Evolutionary conservation across 441 rosid species (phyloP).

Genomic region (Populus hybrid): DNA sequence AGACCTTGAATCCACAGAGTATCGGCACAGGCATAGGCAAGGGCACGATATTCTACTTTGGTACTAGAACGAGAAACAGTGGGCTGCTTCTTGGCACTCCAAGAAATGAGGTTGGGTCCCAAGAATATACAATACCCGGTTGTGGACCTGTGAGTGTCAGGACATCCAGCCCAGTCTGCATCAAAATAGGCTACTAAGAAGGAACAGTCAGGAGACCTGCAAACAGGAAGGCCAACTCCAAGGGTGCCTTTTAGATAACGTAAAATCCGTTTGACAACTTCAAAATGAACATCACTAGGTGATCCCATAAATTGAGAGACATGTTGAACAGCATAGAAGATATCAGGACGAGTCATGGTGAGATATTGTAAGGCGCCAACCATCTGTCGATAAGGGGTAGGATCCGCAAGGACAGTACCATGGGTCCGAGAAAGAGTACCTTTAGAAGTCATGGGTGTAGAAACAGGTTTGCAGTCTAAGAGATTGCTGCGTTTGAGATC

Average conservation of each 20-base stretch:
- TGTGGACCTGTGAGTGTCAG: too few relatives aligned
- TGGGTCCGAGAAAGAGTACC: background rate
- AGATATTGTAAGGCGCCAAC: constrained; percentile 5
- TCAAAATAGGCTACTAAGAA: too few relatives aligned
- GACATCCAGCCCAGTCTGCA: too few relatives aligned
- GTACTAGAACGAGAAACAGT: too few relatives aligned
- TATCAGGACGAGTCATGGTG: background rate
- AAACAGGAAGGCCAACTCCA: too few relatives aligned
- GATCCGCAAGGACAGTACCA: background rate
- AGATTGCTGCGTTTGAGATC: background rate
- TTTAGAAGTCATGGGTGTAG: background rate
- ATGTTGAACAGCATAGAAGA: background rate
- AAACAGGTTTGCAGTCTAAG: background rate
- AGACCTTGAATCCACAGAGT: too few relatives aligned
- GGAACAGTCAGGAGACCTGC: too few relatives aligned
- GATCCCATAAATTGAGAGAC: background rate
- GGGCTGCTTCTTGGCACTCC: too few relatives aligned
- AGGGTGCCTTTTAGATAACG: background rate
- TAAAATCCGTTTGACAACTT: background rate
- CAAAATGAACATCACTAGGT: background rate
- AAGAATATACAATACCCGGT: too few relatives aligned
- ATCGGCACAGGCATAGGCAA: too few relatives aligned
- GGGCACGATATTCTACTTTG: too few relatives aligned
- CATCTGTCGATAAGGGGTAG: background rate
- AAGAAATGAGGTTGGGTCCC: too few relatives aligned